Evolutionary conservation across 2,329 filamentous ascomycete genomes (phyloP).

Genomic region (Aspergillus puulaauensis): DNA sequence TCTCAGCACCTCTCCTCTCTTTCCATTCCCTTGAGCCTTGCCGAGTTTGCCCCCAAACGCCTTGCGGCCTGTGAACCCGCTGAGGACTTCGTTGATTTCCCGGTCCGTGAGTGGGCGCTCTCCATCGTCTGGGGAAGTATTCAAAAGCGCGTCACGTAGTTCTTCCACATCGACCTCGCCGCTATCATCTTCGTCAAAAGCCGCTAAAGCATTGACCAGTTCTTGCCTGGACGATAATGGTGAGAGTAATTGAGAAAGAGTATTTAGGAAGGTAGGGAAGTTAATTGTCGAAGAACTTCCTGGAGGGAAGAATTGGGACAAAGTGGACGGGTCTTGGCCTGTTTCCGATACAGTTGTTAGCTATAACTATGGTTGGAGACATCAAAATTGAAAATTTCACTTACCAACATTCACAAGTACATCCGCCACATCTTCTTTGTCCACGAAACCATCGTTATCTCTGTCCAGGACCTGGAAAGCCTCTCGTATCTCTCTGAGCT

Average conservation of each 20-base stretch:
- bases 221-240: conserved; percentile 76
- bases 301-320: conserved; percentile 80
- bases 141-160: conserved; percentile 76
- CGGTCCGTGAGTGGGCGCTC: conserved; percentile 61
- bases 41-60: conserved; percentile 66
- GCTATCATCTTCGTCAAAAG: conserved; percentile 93
- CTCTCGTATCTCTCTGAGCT: conserved; percentile 84
- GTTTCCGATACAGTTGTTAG: conserved; percentile 5
- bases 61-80: conserved; percentile 78
- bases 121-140: conserved; percentile 76
- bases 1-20: conserved; percentile 83
- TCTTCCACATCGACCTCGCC: conserved; percentile 85
- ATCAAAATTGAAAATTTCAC: conserved; percentile 12
- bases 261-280: conserved; percentile 82
- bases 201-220: conserved; percentile 84
- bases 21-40: conserved; percentile 52
- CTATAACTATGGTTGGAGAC: neutral
- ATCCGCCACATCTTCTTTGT: conserved; percentile 78
- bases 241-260: conserved; percentile 71
- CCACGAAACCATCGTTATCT: conserved; percentile 80
- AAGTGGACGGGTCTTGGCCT: conserved; percentile 74
- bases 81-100: conserved; percentile 85
- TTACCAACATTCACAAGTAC: conserved; percentile 82
- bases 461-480: conserved; percentile 91
- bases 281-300: conserved; percentile 71